Evolutionary conservation across 805 yeast genomes (phyloP), one percentile per base, ranked within the genome.

Genomic region (Pichia cephalocereana): DNA sequence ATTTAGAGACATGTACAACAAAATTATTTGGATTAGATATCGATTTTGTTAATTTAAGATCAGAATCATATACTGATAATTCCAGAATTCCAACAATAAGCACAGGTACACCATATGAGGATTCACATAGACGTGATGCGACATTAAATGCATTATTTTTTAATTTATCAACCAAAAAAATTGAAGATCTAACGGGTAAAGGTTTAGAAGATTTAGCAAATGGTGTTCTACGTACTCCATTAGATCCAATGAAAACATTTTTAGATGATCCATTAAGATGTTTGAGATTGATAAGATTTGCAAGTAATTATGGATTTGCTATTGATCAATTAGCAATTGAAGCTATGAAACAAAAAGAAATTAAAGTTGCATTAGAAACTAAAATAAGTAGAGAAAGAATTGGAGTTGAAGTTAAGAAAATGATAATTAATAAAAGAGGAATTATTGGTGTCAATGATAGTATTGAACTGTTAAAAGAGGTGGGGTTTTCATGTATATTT

Each of bases 1-100:
- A 93, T 69, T 69, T 93, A 56, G 99, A 93, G 58, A 95, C 99
- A 1, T 95, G 97, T 40, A 93, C 97, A 4, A 89, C 96, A 1
- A 85, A 81, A 58, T 65, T 93, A 11, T 86, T 76, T 59, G 95
- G 82, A 1, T 63, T 83, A n/a, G 96, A 88, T 58, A 78, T 93
- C 46, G 99, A 93, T 67, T 88, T 93, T 62, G 99, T 95, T 45
- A 91, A 91, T 64, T 70, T 93, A 54, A 71, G 99, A 54, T 81
- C 83, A 38, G 99, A 93, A 61, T 84, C 79, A 57, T 93, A 93
- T 60, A 80, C 95, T 0, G 79, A 76, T 23, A 82, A 83, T 38
- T 83, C 95, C 44, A 69, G 99, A 46, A 88, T 93, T n/a, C 99
- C 99, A 1, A 59, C 58, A 31, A 79, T 87, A 39, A 75, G 77